Base-by-base conservation (phyloP, 306 rosid genomes). In the Vigna reflexopilosa region DNA sequence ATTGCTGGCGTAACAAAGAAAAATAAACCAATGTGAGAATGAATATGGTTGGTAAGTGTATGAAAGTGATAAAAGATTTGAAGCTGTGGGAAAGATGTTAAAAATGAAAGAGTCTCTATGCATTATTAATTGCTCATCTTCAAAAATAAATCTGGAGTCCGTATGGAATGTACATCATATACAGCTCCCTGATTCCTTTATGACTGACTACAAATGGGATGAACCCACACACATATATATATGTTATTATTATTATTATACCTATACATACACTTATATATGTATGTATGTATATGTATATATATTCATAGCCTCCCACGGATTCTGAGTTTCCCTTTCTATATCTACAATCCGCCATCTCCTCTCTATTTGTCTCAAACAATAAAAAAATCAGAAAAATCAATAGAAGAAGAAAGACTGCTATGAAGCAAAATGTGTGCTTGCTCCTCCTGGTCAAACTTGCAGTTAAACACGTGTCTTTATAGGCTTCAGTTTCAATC, bases 401-500 rank as follows among this genome's bases (percentile, higher is more conserved):
- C 26, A 77, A 48, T 17, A 44, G 20, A 24, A 28, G 73, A 72
- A 67, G 71, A 62, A 55, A 28, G 57, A 40, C 58, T 40, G 58
- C 19, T 73, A 68, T 22, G 26, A 57, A 81, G 77, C 63, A 62
- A 20, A n/a, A 17, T 15, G 36, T 63, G 49, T 55, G 65, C 65
- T 58, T 22, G 32, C 63, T 52, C 71, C 6, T n/a, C 71, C 6
- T 20, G 7, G 19, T 91, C 78, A 91, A 38, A 66, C 83, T 30
- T 76, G 73, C 2, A 82, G 86, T 0, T 92, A 82, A 62, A 84
- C 82, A 7, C 98, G 91, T 32, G 98, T 93, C 84, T 87, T 93
- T 20, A 93, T 93, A 5, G 98, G 98, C 86, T 93, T 91, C 70
- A 94, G 87, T 85, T 90, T 91, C 85, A 94, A 74, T 36, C 98